Percentiles rank a stretch among this genome's conserved stretches.
phyloP scores from a whole-genome alignment of 352 stramenopile species.

The Phytophthora sp. region DNA sequence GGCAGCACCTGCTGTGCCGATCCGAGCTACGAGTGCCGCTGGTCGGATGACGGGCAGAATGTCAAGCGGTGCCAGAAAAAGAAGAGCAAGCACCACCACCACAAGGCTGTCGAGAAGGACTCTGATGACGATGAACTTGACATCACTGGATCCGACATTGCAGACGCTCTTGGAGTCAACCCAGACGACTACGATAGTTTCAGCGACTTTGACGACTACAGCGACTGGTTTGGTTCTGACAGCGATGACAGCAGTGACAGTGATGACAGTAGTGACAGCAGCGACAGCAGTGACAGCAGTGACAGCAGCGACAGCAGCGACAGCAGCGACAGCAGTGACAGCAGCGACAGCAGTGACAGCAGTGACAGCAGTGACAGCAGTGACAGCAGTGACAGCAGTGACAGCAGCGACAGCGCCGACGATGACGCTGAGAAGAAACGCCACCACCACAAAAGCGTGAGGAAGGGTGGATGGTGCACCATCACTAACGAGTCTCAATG shows the following conservation, averaged over 20 bases:
- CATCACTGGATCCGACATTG: neutral
- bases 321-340: too few relatives aligned
- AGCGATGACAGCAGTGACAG: neutral
- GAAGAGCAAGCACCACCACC: neutral
- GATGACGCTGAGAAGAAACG: neutral
- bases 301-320: too few relatives aligned
- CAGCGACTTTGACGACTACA: neutral
- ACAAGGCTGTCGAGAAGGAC: neutral
- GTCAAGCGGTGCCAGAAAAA: constrained; percentile 12
- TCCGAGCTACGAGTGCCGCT: neutral
- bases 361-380: too few relatives aligned
- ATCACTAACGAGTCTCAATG: constrained; percentile 13
- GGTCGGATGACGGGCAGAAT: neutral
- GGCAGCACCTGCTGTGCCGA: neutral
- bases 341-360: too few relatives aligned
- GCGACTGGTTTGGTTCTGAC: neutral
- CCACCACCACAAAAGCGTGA: neutral
- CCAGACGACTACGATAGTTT: neutral
- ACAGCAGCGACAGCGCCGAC: too few relatives aligned
- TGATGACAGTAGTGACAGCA: neutral
- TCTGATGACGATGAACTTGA: neutral
- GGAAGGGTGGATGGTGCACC: neutral
- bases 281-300: too few relatives aligned
- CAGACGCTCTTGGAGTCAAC: neutral
- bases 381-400: too few relatives aligned